Conservation (phyloP, 1,139 yeast species). For the Candida sanyaensis region DNA sequence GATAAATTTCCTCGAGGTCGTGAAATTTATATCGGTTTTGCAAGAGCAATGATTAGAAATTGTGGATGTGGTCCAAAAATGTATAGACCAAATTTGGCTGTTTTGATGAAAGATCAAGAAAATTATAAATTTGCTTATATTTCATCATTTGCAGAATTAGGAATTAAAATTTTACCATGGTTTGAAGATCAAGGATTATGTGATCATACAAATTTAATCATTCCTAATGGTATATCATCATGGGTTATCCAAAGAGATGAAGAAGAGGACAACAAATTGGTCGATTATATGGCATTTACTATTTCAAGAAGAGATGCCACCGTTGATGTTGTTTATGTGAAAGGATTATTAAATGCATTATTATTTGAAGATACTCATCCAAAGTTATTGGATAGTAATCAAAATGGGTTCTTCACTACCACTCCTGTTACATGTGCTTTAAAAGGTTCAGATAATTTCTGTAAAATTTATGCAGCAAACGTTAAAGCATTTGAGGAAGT, state of each 20-base stretch:
- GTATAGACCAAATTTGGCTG: slow-evolving; percentile 47
- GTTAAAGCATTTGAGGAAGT: neutral
- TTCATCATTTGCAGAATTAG: slow-evolving; percentile 36
- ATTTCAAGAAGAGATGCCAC: slow-evolving; percentile 34
- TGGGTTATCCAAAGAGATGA: slow-evolving; percentile 23
- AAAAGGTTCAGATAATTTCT: slow-evolving; percentile 25
- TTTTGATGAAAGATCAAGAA: slow-evolving; percentile 40
- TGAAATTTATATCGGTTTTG: slow-evolving; percentile 50
- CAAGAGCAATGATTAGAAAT: slow-evolving; percentile 41
- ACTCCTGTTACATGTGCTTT: slow-evolving; percentile 37
- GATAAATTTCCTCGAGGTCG: slow-evolving; percentile 25
- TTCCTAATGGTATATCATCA: slow-evolving; percentile 39
- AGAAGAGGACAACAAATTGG: slow-evolving; percentile 11
- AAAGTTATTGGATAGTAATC: slow-evolving; percentile 15
- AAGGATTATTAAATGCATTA: slow-evolving; percentile 26
- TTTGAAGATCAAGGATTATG: slow-evolving; percentile 26
- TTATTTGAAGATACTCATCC: slow-evolving; percentile 8
- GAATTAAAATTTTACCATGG: slow-evolving; percentile 33
- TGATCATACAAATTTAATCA: slow-evolving; percentile 25
- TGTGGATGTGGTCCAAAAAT: slow-evolving; percentile 51
- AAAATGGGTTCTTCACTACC: slow-evolving; percentile 19
- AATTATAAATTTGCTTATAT: slow-evolving; percentile 28
- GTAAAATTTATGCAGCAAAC: slow-evolving; percentile 21
- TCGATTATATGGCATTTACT: slow-evolving; percentile 32
- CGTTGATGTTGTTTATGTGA: slow-evolving; percentile 28